Evolutionary conservation across 2,329 filamentous ascomycete species (phyloP).

Genomic region (Penicillium sp.): DNA sequence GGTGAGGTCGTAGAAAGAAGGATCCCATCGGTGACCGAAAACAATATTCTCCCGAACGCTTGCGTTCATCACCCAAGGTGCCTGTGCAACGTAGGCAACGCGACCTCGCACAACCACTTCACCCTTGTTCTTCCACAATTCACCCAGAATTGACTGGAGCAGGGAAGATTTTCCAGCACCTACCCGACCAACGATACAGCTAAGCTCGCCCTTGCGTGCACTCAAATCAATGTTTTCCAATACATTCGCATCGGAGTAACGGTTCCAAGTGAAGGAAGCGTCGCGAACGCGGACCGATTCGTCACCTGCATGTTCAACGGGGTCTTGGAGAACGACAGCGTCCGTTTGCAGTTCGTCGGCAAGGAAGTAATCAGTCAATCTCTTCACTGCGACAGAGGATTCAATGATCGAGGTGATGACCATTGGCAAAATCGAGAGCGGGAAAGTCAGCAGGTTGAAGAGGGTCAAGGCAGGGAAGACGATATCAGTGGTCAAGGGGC

Average conservation of each 20-base stretch:
- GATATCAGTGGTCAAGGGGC: slow-evolving; percentile 85
- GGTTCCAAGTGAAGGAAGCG: slow-evolving; percentile 93
- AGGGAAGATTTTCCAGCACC: slow-evolving; percentile 93
- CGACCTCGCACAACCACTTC: slow-evolving; percentile 78
- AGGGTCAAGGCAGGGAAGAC: slow-evolving; percentile 91
- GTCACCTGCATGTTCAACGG: slow-evolving; percentile 75
- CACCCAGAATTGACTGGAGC: slow-evolving; percentile 81
- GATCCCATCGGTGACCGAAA: slow-evolving; percentile 92
- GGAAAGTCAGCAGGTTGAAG: slow-evolving; percentile 96
- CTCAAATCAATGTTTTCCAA: slow-evolving; percentile 84
- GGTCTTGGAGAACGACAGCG: slow-evolving; percentile 68
- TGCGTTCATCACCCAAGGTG: slow-evolving; percentile 96
- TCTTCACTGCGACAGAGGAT: slow-evolving; percentile 84
- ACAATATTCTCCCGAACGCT: slow-evolving; percentile 96
- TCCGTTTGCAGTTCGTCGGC: slow-evolving; percentile 89
- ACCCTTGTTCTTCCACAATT: slow-evolving; percentile 86
- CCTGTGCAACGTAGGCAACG: slow-evolving; percentile 88
- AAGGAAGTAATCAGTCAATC: slow-evolving; percentile 78
- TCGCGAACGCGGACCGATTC: slow-evolving; percentile 81
- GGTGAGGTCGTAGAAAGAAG: slow-evolving; percentile 90
- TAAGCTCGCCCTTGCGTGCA: slow-evolving; percentile 88
- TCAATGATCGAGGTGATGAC: slow-evolving; percentile 96
- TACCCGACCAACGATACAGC: slow-evolving; percentile 91
- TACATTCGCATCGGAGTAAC: slow-evolving; percentile 65
- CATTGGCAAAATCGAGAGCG: slow-evolving; percentile 91